Percentiles rank a stretch among this genome's conserved stretches.
Evolutionary conservation across 225 moss, liverwort and hornwort genomes (phyloP).

Genomic region (Rhytidiadelphus loreus): DNA sequence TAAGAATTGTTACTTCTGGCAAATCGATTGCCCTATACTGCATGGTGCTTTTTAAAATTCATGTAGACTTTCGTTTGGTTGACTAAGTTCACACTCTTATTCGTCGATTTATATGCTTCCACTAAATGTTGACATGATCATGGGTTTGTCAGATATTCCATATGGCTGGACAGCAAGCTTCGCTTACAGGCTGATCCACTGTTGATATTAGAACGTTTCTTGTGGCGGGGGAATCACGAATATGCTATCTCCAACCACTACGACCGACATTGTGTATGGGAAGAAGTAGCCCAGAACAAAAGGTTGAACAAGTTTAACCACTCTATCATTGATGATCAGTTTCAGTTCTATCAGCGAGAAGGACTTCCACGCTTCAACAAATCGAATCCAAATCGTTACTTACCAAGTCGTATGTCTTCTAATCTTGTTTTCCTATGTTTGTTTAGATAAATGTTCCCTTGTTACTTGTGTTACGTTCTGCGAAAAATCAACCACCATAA

Average conservation of each 20-base stretch:
- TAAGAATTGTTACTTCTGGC: neutral
- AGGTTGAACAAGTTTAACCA: slow-evolving; percentile 84
- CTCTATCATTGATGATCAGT: slow-evolving; percentile 76
- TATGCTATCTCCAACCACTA: slow-evolving; percentile 98
- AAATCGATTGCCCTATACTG: neutral
- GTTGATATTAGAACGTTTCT: slow-evolving; percentile 69
- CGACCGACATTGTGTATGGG: slow-evolving; percentile 90
- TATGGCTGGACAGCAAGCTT: slow-evolving; percentile 97
- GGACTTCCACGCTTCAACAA: slow-evolving; percentile 77
- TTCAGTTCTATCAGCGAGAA: slow-evolving; percentile 67
- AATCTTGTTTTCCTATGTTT: neutral
- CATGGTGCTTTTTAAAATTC: neutral
- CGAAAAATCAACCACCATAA: neutral
- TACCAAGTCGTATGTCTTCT: slow-evolving; percentile 67
- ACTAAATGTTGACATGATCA: neutral
- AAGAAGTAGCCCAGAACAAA: slow-evolving; percentile 94
- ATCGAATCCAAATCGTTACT: slow-evolving; percentile 46
- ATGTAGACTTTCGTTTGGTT: neutral
- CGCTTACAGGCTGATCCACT: slow-evolving; percentile 85
- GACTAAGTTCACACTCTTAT: neutral
- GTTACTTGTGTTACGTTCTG: neutral
- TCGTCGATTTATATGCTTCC: neutral
- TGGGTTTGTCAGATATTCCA: slow-evolving; percentile 56
- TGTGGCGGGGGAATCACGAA: slow-evolving; percentile 76
- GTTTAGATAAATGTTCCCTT: neutral